Evolutionary conservation across 345 rosid genomes (phyloP).

Genomic region (Stellera chamaejasme): DNA sequence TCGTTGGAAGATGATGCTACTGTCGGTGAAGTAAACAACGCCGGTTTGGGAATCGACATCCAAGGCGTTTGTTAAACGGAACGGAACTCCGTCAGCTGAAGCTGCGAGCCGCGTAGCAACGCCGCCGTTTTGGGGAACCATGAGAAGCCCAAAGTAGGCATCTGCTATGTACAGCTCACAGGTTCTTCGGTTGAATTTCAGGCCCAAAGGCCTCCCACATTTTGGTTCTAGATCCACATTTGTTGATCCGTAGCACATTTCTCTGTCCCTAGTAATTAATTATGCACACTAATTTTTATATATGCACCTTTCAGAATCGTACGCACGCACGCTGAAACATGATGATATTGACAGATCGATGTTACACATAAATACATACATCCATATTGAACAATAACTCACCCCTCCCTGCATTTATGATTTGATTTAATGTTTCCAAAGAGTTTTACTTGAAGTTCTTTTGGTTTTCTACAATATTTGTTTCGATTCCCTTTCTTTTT

Average conservation of each 20-base stretch:
- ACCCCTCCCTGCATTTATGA: no score
- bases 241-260: conserved; percentile 32
- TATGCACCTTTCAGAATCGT: no score
- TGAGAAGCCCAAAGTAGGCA: conserved; percentile 43
- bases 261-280: conserved; percentile 17
- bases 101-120: conserved; percentile 24
- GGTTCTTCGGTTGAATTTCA: conserved; percentile 28
- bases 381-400: no score
- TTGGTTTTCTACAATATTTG: no score
- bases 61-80: conserved; percentile 30
- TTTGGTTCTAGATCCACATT: conserved; percentile 20
- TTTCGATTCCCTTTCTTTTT: no score
- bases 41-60: conserved; percentile 38
- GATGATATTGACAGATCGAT: no score
- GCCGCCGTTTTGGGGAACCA: conserved; percentile 35
- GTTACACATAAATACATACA: no score
- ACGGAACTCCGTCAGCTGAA: conserved; percentile 29
- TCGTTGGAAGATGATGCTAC: conserved; percentile 32
- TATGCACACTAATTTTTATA: no score
- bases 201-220: conserved; percentile 54
- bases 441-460: no score
- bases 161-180: conserved; percentile 58
- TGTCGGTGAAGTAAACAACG: conserved; percentile 42
- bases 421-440: no score
- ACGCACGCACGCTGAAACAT: no score